Percentiles rank a stretch among this genome's conserved stretches.
phyloP scores from a whole-genome alignment of 2,329 filamentous ascomycete genomes.

The Metarhizium anisopliae region DNA sequence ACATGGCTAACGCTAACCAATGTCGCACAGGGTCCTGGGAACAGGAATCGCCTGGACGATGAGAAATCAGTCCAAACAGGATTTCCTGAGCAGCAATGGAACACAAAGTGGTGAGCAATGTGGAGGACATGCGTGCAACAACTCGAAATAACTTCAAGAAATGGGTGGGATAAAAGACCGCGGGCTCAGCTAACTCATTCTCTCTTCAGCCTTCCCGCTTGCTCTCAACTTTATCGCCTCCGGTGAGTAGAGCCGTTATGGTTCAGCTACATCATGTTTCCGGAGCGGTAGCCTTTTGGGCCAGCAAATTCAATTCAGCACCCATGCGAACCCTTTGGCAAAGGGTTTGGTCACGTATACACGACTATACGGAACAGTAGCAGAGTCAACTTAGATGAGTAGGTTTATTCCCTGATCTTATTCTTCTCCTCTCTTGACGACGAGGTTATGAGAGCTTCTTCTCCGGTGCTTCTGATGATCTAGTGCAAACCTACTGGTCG shows the following conservation, averaged over 20 bases:
- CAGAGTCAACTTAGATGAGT: constrained; percentile 12
- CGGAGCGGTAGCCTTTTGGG: constrained; percentile 50
- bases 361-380: not conserved
- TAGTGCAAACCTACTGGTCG: not conserved
- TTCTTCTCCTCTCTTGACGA: constrained; percentile 18
- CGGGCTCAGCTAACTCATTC: not conserved
- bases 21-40: constrained; percentile 48
- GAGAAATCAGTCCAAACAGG: constrained; percentile 55
- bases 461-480: not conserved
- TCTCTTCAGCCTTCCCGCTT: constrained; percentile 58
- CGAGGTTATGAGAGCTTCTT: not conserved
- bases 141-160: not conserved
- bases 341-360: not conserved
- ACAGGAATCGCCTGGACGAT: constrained; percentile 48
- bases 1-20: constrained; percentile 9
- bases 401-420: constrained; percentile 34
- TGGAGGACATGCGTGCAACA: not conserved
- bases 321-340: not conserved
- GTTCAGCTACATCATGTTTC: constrained; percentile 19
- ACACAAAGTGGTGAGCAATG: constrained; percentile 68
- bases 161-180: not conserved
- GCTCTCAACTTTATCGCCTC: constrained; percentile 86
- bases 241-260: constrained; percentile 56
- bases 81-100: constrained; percentile 68
- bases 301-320: not conserved